Conservation (phyloP, 176 grass and related monocot genomes). For the Cenchrus americanus region DNA sequence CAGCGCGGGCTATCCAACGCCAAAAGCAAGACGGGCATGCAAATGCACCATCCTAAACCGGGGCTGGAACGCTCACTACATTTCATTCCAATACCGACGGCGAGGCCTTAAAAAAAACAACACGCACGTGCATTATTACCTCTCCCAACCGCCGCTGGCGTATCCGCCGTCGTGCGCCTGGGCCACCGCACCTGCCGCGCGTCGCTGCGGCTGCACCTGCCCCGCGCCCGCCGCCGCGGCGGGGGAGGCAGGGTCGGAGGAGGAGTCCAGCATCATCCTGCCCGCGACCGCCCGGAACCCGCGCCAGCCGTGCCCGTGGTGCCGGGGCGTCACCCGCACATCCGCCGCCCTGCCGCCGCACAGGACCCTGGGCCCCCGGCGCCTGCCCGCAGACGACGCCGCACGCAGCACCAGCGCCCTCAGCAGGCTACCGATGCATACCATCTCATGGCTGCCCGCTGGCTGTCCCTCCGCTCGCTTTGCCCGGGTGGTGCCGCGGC, state of each 20-base stretch:
- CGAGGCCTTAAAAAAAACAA: background rate
- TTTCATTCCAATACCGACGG: background rate
- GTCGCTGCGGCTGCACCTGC: conserved; percentile 54
- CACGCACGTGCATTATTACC: conserved; percentile 48
- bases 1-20: background rate
- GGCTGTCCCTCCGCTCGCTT: conserved; percentile 10
- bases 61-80: background rate
- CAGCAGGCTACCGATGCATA: conserved; percentile 86
- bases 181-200: conserved; percentile 28
- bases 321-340: conserved; percentile 51
- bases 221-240: conserved; percentile 34
- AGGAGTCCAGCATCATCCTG: conserved; percentile 75
- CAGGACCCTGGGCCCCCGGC: conserved; percentile 50
- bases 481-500: background rate
- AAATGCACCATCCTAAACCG: background rate
- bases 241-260: conserved; percentile 27
- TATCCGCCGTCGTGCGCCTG: conserved; percentile 53
- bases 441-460: conserved; percentile 67
- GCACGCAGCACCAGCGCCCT: conserved; percentile 72
- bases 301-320: conserved; percentile 53
- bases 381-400: conserved; percentile 51
- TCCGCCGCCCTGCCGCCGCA: conserved; percentile 54
- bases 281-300: conserved; percentile 51
- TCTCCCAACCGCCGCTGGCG: conserved; percentile 56
- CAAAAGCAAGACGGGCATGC: background rate